These are phyloP conservation scores for Fusarium sulawesiense DNA, from an alignment of 2,329 filamentous ascomycete genomes.

Conservation along the genomic window DNA sequence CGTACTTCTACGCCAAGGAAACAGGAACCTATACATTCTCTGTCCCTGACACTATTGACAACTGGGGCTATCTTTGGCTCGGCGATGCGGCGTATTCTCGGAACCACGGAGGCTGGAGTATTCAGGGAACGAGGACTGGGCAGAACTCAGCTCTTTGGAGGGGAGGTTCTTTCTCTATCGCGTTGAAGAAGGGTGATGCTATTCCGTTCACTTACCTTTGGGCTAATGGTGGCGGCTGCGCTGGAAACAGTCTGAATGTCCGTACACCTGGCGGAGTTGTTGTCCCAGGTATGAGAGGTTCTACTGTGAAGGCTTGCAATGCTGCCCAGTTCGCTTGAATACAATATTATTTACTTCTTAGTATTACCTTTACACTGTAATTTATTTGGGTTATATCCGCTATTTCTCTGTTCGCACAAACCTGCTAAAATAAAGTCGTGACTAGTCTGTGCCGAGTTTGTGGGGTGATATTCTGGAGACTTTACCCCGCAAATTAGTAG, in stretches of 20 bases:
- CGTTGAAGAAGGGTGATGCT: not conserved
- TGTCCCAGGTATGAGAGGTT: not conserved
- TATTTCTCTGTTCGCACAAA: too few species aligned
- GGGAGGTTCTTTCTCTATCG: not conserved
- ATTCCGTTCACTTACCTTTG: not conserved
- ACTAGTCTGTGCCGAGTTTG: too few species aligned
- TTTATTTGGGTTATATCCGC: too few species aligned
- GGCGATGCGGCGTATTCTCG: not conserved
- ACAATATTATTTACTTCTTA: too few species aligned
- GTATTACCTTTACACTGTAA: too few species aligned
- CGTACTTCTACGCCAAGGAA: not conserved
- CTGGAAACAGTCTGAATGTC: not conserved
- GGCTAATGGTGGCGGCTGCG: constrained; percentile 1
- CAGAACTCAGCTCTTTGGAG: rapidly evolving
- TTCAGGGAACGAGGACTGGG: not conserved
- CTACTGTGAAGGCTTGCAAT: not conserved
- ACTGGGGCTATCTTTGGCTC: not conserved
- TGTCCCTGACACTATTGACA: not conserved
- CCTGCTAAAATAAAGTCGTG: too few species aligned
- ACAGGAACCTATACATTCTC: not conserved
- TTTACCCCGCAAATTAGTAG: not conserved
- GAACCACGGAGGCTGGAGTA: rapidly evolving
- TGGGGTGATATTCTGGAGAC: not conserved
- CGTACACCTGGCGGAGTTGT: not conserved
- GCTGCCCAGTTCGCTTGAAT: not conserved